These are phyloP conservation scores for Usnea hakonensis DNA, from an alignment of 495 filamentous ascomycete species.

Conservation along the genomic window DNA sequence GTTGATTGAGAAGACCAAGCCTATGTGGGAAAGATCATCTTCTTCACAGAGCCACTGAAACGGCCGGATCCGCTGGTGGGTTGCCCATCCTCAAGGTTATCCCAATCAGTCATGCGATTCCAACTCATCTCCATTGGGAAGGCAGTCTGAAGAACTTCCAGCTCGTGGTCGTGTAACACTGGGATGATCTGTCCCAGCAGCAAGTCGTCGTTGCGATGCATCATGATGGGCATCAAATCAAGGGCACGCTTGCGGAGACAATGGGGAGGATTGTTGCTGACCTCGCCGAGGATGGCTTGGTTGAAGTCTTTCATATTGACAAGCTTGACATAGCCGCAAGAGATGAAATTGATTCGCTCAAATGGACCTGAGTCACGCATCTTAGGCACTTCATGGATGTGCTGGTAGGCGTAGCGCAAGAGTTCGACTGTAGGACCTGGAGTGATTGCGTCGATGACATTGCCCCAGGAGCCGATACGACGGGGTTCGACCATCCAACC, in stretches of 20 bases:
- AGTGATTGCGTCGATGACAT: constrained; percentile 36
- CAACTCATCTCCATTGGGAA: constrained; percentile 18
- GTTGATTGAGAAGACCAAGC: background rate
- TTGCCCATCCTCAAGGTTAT: constrained; percentile 23
- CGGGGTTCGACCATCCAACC: constrained; percentile 17
- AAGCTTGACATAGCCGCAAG: constrained; percentile 39
- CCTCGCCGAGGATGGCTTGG: constrained; percentile 16
- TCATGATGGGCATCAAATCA: constrained; percentile 18
- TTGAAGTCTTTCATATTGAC: constrained; percentile 8
- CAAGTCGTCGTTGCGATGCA: constrained; percentile 12
- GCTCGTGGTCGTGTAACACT: constrained; percentile 13
- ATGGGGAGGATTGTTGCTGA: background rate
- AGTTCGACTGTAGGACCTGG: constrained; percentile 30
- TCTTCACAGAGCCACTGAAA: constrained; percentile 20
- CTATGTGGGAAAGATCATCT: constrained; percentile 1
- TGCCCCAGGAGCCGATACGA: constrained; percentile 32
- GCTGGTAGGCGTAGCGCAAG: constrained; percentile 22
- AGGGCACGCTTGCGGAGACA: constrained; percentile 11
- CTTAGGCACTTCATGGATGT: constrained; percentile 11
- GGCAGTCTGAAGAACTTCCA: constrained; percentile 11
- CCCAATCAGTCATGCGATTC: constrained; percentile 7
- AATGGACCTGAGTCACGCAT: constrained; percentile 15
- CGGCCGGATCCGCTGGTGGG: constrained; percentile 22
- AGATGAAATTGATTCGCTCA: constrained; percentile 32
- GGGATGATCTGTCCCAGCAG: constrained; percentile 23